Evolutionary conservation across 2,329 filamentous ascomycete genomes (phyloP).

Genomic region (Domatiomyces catenatus): DNA sequence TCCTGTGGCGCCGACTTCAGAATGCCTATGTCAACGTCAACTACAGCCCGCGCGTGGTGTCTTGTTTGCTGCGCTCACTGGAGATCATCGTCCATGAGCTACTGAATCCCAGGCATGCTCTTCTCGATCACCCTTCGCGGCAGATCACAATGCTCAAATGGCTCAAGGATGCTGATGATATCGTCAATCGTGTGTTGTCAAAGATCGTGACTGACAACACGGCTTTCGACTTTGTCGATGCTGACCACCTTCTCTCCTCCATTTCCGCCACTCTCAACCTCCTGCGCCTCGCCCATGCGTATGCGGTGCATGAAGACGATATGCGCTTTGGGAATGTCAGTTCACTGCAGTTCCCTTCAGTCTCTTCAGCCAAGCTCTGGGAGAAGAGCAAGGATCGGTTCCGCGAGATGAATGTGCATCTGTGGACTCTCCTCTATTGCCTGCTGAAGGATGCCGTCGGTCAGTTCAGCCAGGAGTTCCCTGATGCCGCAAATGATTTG

Average conservation of each 20-base stretch:
- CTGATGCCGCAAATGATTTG: slow-evolving; percentile 53
- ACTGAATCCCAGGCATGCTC: slow-evolving; percentile 41
- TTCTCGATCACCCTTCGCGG: slow-evolving; percentile 42
- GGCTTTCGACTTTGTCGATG: slow-evolving; percentile 72
- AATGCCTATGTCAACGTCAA: slow-evolving; percentile 76
- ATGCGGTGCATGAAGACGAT: slow-evolving; percentile 70
- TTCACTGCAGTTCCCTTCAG: slow-evolving; percentile 42
- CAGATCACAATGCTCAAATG: slow-evolving; percentile 57
- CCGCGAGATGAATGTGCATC: slow-evolving; percentile 71
- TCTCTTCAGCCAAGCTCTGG: slow-evolving; percentile 25
- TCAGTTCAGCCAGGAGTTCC: slow-evolving; percentile 50
- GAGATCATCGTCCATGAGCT: slow-evolving; percentile 65
- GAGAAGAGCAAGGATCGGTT: slow-evolving; percentile 49
- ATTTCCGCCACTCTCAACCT: slow-evolving; percentile 57
- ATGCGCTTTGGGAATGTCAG: slow-evolving; percentile 60
- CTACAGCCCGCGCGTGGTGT: slow-evolving; percentile 76
- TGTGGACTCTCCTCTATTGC: slow-evolving; percentile 76
- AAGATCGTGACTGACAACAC: slow-evolving; percentile 50
- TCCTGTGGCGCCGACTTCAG: slow-evolving; percentile 80
- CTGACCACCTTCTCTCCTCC: slow-evolving; percentile 58
- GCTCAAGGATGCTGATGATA: slow-evolving; percentile 63
- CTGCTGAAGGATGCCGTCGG: slow-evolving; percentile 59
- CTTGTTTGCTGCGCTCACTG: slow-evolving; percentile 71
- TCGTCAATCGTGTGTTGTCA: slow-evolving; percentile 56
- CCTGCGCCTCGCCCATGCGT: slow-evolving; percentile 59